Percentiles rank a stretch among this genome's conserved stretches.
Evolutionary conservation across 73 alveolate genomes (phyloP).

Genomic region (Paramecium tetraurelia): DNA sequence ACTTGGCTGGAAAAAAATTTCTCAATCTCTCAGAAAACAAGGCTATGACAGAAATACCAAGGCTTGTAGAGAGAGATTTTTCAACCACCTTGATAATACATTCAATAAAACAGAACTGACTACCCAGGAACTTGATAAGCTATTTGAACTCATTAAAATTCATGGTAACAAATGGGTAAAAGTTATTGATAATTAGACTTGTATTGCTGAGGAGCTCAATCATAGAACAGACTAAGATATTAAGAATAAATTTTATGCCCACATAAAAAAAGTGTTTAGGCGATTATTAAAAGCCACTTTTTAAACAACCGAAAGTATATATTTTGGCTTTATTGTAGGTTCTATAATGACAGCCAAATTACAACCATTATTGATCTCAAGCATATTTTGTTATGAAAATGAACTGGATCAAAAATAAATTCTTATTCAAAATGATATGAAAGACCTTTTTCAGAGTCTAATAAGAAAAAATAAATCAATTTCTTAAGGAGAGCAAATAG

Average conservation of each 20-base stretch:
- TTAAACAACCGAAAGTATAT: not conserved
- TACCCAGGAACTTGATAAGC: not conserved
- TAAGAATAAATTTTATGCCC: not conserved
- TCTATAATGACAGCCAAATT: not conserved
- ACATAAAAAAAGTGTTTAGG: not conserved
- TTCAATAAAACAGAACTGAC: not conserved
- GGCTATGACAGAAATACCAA: not conserved
- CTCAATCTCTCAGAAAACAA: not conserved
- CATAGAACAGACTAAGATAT: not conserved
- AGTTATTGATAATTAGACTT: not conserved
- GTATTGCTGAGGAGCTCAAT: not conserved
- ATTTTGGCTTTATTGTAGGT: not conserved
- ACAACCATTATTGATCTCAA: not conserved
- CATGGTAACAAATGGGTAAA: slow-evolving; percentile 13
- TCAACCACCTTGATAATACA: not conserved
- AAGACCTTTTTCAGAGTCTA: not conserved
- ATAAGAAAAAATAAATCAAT: not conserved
- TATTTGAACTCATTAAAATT: not conserved
- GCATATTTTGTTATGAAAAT: not conserved
- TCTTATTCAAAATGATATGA: not conserved
- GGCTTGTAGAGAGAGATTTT: slow-evolving; percentile 8
- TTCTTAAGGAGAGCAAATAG: not conserved
- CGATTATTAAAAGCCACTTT: not conserved
- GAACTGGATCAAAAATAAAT: not conserved
- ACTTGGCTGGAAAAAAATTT: not conserved